These are phyloP conservation scores for Atalantia buxifolia DNA, from an alignment of 345 rosid species.

Conservation along the genomic window DNA sequence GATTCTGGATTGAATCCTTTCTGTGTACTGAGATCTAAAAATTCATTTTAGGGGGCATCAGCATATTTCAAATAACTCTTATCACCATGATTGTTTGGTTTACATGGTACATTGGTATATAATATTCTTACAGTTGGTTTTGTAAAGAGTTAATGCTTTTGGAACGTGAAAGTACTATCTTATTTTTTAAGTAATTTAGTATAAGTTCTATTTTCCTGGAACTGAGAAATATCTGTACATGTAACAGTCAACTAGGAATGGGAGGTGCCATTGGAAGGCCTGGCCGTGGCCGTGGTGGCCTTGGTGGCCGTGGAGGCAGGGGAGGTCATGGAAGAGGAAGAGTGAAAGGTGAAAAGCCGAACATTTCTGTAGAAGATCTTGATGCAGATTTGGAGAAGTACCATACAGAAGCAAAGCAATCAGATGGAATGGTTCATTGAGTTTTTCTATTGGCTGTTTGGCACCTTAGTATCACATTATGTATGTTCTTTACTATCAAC, in stretches of 20 bases:
- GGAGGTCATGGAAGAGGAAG: slow-evolving; percentile 37
- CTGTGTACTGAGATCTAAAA: background rate
- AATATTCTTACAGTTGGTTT: background rate
- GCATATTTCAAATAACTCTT: background rate
- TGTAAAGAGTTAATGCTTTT: background rate
- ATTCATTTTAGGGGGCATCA: background rate
- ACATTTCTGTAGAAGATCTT: slow-evolving; percentile 49
- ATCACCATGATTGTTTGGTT: background rate
- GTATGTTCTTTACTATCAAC: background rate
- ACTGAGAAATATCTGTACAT: slow-evolving; percentile 1
- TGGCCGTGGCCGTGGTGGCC: background rate
- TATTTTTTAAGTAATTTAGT: background rate
- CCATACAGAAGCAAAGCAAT: slow-evolving; percentile 47
- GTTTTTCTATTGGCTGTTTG: background rate
- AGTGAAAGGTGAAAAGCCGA: slow-evolving; percentile 30
- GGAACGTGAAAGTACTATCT: background rate
- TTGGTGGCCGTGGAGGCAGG: slow-evolving; percentile 37
- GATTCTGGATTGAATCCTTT: background rate
- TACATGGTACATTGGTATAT: background rate
- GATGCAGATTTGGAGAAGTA: slow-evolving; percentile 65
- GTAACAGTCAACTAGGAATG: slow-evolving; percentile 39
- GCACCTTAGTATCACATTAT: background rate
- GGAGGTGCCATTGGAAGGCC: slow-evolving; percentile 36
- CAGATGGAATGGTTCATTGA: slow-evolving; percentile 20
- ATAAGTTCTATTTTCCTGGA: background rate